Base-by-base conservation (phyloP, 2,329 filamentous ascomycete species). In the Pseudogymnoascus sp. region DNA sequence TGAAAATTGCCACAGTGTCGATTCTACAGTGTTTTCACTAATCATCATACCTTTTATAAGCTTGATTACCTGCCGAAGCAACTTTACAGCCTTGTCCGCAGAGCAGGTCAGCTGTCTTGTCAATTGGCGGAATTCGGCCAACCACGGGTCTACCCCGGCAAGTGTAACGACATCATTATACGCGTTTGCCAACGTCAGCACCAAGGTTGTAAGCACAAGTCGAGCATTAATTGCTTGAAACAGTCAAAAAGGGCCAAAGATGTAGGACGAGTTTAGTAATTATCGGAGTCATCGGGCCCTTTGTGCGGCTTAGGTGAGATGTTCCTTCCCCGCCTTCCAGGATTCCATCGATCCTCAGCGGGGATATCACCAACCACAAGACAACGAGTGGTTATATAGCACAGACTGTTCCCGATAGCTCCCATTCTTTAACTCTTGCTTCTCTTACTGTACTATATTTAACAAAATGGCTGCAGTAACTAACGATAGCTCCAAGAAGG, bases 401-500 rank as follows among this genome's bases (percentile, higher is more conserved):
- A 19, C 39, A 45, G 12, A 28, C 41, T 48, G 3, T 9, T 15
- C 41, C 41, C 41, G 23, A 28, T 15, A 26, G 13, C 10, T 45
- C 3, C 23, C 21, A 2, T 18, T 21, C 7, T 28, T 3, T 28
- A 28, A 8, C 13, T 30, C 8, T 18, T 52, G 7, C 8, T 48
- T 15, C 39, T 45, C 3, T 45, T 48, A 48, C 23, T 18, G 30
- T 9, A 28, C 41, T 28, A 48, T 48, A 30, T 12, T 28, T 48
- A 48, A 6, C 23, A 48, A 48, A 30, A 48, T 30, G 41, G 23
- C 41, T 30, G 23, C n/a, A 26, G 39, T 26, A 28, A 48, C 41
- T 48, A 48, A 48, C 8, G 41, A 48, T 48, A 48, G 23, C 41
- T 48, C 41, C 23, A 52, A 52, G 23, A 52, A 52, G 55, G 55